phyloP scores from a whole-genome alignment of 805 yeast species.

The Saturnispora hagleri region DNA sequence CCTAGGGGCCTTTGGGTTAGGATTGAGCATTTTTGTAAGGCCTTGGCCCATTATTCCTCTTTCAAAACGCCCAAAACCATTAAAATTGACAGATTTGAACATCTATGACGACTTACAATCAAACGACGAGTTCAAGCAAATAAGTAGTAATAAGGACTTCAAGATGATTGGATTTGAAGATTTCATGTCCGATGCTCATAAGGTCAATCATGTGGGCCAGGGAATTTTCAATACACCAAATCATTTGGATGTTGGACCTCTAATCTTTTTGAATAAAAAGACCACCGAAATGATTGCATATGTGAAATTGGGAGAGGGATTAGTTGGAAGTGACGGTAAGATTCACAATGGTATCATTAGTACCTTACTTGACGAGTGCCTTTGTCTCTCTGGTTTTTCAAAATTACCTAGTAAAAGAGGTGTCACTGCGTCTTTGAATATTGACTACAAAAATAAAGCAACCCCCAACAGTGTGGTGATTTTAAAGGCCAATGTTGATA shows the following conservation, averaged over 20 bases:
- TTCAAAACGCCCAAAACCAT: slow-evolving; percentile 7
- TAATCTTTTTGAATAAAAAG: slow-evolving; percentile 44
- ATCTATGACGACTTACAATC: not conserved
- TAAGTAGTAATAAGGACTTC: slow-evolving; percentile 18
- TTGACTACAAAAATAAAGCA: slow-evolving; percentile 55
- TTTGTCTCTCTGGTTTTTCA: slow-evolving; percentile 81
- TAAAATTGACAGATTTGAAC: slow-evolving; percentile 9
- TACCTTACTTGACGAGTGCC: slow-evolving; percentile 73
- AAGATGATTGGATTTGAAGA: slow-evolving; percentile 30
- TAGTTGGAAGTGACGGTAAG: slow-evolving; percentile 61
- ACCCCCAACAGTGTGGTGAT: slow-evolving; percentile 57
- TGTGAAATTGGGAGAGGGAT: slow-evolving; percentile 54
- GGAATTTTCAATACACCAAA: slow-evolving; percentile 65
- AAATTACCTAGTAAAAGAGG: slow-evolving; percentile 73
- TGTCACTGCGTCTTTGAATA: slow-evolving; percentile 71
- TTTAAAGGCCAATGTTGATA: slow-evolving; percentile 55
- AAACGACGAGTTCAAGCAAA: not conserved
- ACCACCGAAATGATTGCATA: slow-evolving; percentile 52
- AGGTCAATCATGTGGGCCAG: slow-evolving; percentile 54
- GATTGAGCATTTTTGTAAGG: slow-evolving; percentile 24
- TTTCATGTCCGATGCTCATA: slow-evolving; percentile 50
- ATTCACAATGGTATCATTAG: slow-evolving; percentile 78
- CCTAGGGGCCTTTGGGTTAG: slow-evolving; percentile 19
- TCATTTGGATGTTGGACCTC: slow-evolving; percentile 67
- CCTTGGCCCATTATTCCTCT: slow-evolving; percentile 24